phyloP scores from a whole-genome alignment of 352 stramenopile genomes.

The Pseudoperonospora humuli region DNA sequence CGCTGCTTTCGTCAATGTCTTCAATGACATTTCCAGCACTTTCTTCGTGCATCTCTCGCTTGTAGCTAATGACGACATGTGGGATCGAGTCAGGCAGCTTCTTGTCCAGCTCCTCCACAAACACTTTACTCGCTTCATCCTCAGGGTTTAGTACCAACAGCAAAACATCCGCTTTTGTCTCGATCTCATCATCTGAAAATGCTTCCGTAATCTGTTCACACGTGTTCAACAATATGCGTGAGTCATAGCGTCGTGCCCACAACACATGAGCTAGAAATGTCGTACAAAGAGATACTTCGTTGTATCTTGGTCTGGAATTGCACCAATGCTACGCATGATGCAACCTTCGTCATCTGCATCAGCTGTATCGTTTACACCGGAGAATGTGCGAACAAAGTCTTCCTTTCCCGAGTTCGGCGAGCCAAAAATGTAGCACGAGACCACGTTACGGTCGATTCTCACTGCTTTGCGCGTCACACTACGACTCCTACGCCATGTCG shows the following conservation, averaged over 20 bases:
- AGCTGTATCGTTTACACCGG: constrained; percentile 28
- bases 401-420: constrained; percentile 39
- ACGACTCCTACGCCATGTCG: constrained; percentile 40
- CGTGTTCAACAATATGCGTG: neutral
- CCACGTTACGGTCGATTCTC: constrained; percentile 56
- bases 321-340: constrained; percentile 49
- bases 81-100: constrained; percentile 47
- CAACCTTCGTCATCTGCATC: constrained; percentile 23
- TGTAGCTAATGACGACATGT: constrained; percentile 53
- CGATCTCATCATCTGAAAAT: constrained; percentile 51
- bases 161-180: constrained; percentile 64
- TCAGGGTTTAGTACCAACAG: constrained; percentile 61
- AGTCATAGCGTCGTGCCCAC: neutral
- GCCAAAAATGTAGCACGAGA: constrained; percentile 67
- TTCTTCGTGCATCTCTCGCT: constrained; percentile 19
- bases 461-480: constrained; percentile 45
- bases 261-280: neutral
- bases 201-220: constrained; percentile 53
- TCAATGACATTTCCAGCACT: constrained; percentile 7
- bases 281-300: constrained; percentile 64
- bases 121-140: constrained; percentile 32
- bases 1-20: constrained; percentile 6
- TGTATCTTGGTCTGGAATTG: constrained; percentile 42
- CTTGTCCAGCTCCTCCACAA: constrained; percentile 46
- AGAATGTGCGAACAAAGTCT: constrained; percentile 44